Conservation (phyloP, 2,329 filamentous ascomycete genomes). For the Calonectria hongkongensis region DNA sequence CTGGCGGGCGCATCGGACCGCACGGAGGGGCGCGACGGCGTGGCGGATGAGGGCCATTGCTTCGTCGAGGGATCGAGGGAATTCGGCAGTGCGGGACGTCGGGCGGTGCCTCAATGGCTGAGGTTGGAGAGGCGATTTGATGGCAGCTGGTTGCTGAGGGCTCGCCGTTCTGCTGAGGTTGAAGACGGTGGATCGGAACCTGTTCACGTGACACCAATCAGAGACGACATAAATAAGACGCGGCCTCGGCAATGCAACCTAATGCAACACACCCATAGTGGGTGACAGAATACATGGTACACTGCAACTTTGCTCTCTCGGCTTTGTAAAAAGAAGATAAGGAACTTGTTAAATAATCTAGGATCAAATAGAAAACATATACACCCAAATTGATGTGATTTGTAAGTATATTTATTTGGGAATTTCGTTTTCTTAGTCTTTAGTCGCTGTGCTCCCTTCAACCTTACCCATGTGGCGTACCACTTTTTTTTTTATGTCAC, state of each 20-base stretch:
- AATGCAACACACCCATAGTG: constrained; percentile 22
- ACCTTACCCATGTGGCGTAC: too few species aligned
- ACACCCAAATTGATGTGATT: too few species aligned
- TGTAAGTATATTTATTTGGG: too few species aligned
- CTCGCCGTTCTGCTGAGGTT: constrained; percentile 49
- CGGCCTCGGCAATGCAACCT: constrained; percentile 29
- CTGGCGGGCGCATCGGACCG: constrained; percentile 62
- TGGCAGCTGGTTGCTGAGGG: constrained; percentile 46
- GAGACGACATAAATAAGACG: constrained; percentile 29
- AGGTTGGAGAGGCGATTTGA: constrained; percentile 48
- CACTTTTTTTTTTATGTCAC: too few species aligned
- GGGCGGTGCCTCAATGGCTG: constrained; percentile 56
- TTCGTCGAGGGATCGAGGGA: constrained; percentile 45
- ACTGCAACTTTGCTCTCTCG: too few species aligned
- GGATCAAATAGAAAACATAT: too few species aligned
- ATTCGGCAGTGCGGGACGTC: constrained; percentile 50
- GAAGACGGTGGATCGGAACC: constrained; percentile 50
- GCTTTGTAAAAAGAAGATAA: too few species aligned
- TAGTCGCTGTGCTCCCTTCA: too few species aligned
- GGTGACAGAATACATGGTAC: too few species aligned
- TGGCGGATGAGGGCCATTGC: constrained; percentile 62
- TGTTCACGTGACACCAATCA: constrained; percentile 50
- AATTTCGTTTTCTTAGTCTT: too few species aligned
- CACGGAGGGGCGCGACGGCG: constrained; percentile 61
- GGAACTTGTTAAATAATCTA: too few species aligned